phyloP scores from a whole-genome alignment of 2,329 filamentous ascomycete genomes.

The Aspergillus flavus region DNA sequence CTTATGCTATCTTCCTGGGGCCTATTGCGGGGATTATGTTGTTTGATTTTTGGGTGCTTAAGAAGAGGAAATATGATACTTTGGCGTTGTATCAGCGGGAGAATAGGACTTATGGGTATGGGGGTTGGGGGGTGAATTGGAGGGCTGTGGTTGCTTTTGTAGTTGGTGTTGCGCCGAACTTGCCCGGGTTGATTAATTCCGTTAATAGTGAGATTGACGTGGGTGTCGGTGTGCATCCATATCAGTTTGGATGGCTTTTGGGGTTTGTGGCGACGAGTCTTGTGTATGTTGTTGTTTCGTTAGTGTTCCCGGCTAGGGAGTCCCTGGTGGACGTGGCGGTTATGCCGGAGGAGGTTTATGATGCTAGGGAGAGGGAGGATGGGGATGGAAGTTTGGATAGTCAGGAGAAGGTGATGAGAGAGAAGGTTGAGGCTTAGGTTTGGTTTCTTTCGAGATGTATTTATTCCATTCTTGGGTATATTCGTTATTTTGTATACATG shows the following conservation, averaged over 20 bases:
- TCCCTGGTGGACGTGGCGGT: constrained; percentile 48
- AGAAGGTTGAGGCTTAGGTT: not conserved
- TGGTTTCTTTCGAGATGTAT: not conserved
- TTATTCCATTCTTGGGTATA: not conserved
- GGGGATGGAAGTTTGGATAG: not conserved
- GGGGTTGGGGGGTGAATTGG: constrained; percentile 58
- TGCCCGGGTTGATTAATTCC: constrained; percentile 57
- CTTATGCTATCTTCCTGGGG: constrained; percentile 66
- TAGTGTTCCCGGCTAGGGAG: constrained; percentile 53
- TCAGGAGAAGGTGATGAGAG: not conserved
- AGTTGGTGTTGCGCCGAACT: constrained; percentile 58
- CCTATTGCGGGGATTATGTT: constrained; percentile 65
- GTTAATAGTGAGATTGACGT: constrained; percentile 42
- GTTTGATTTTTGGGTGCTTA: constrained; percentile 63
- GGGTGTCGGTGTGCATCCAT: constrained; percentile 58
- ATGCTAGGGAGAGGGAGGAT: not conserved
- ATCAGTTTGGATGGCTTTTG: constrained; percentile 68
- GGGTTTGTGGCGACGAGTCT: constrained; percentile 61
- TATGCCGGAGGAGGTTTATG: constrained; percentile 41
- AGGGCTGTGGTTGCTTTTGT: constrained; percentile 60
- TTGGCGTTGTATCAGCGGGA: constrained; percentile 55
- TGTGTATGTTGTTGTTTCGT: constrained; percentile 57
- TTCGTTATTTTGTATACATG: not conserved
- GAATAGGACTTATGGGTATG: constrained; percentile 55
- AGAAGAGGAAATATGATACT: constrained; percentile 51